Conservation (phyloP, 73 alveolate genomes). For the Paramecium sexaurelia region DNA sequence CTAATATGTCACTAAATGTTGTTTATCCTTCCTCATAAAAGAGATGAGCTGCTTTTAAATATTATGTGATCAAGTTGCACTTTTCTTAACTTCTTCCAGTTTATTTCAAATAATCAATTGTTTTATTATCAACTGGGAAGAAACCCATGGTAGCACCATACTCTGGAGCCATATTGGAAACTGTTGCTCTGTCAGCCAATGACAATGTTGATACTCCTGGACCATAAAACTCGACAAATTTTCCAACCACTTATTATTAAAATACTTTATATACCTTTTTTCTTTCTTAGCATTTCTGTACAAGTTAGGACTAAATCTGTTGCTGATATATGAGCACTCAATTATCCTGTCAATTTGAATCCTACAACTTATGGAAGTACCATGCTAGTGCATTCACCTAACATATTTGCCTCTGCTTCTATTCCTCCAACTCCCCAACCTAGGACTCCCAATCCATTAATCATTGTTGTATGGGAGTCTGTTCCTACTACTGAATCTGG, state of each 20-base stretch:
- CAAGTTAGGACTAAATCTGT: slow-evolving; percentile 90
- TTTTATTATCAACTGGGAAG: slow-evolving; percentile 87
- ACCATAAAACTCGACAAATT: slow-evolving; percentile 93
- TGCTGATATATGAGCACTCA: slow-evolving; percentile 83
- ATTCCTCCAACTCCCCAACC: slow-evolving; percentile 97
- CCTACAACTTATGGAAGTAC: slow-evolving; percentile 95
- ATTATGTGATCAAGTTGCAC: slow-evolving; percentile 69
- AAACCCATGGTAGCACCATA: slow-evolving; percentile 93
- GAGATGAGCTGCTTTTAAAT: slow-evolving; percentile 75
- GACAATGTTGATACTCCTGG: slow-evolving; percentile 79
- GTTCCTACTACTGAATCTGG: slow-evolving; percentile 96
- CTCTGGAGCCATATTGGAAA: slow-evolving; percentile 93
- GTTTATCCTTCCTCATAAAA: slow-evolving; percentile 76
- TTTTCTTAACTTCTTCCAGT: slow-evolving; percentile 78
- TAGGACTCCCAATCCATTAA: slow-evolving; percentile 90
- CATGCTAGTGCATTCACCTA: slow-evolving; percentile 87
- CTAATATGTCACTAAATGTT: slow-evolving; percentile 80
- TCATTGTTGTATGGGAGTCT: slow-evolving; percentile 95
- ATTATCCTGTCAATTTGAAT: slow-evolving; percentile 86
- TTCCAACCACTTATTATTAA: slow-evolving; percentile 76
- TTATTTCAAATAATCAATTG: slow-evolving; percentile 74
- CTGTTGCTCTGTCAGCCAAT: slow-evolving; percentile 91
- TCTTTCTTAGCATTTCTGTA: slow-evolving; percentile 88
- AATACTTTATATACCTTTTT: slow-evolving; percentile 48
- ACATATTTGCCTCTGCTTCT: slow-evolving; percentile 96